Base-by-base conservation (phyloP, 805 yeast genomes). In the Starmerella apis region DNA sequence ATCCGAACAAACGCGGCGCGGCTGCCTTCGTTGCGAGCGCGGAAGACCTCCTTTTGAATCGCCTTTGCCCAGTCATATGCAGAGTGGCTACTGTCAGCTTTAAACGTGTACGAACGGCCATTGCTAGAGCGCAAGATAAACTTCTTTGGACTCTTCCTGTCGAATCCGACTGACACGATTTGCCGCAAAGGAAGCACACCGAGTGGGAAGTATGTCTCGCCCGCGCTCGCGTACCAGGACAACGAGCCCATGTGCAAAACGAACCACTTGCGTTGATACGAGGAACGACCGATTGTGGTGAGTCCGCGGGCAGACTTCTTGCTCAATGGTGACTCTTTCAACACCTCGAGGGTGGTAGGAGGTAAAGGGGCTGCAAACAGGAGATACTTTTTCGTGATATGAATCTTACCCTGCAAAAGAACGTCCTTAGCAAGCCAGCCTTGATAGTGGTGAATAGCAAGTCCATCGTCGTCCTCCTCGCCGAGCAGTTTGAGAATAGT, bases 351-450 rank as follows among this genome's bases (percentile, higher is more conserved):
- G 2, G 74, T 72, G 19, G 69, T 65, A 37, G 75, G 74, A 0
- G 96, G 95, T 9, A 90, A 64, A 57, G 78, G 79, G 0, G 96
- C 92, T 67, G 82, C 82, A 61, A 85, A 90, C 39, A 86, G 66
- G 5, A 88, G 62, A 53, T 77, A 76, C 14, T 73, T 68, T 38
- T 70, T 65, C 1, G 96, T 87, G 23, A 90, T 64, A 58, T 83
- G 83, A 16, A 87, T 64, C 59, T 83, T 88, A 2, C 97, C 97
- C 64, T 86, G 96, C 23, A 87, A 67, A 24, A 90, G 68, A 0
- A 88, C 92, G 59, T 85, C 94, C 52, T 80, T 76, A 50, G 86
- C 70, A 32, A 88, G 68, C 95, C 95, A 88, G 16, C 49, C 56
- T 14, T 42, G 52, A 33, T 39, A 54, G 9, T 43, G 39, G 13